Conservation (phyloP, 306 rosid species). For the Rosa lucieae region DNA sequence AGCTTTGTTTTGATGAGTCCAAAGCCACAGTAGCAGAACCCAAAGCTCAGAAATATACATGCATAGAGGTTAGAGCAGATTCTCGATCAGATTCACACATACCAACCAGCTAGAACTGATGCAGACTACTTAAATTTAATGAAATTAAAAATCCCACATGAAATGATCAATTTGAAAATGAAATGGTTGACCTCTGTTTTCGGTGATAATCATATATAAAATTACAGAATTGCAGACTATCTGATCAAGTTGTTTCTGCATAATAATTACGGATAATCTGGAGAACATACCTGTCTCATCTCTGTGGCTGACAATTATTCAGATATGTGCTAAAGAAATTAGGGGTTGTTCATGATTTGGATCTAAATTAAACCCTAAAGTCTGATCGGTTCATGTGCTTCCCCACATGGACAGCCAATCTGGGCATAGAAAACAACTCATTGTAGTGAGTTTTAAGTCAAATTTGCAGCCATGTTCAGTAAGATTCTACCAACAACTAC, state of each 20-base stretch:
- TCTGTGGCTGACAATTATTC: not conserved
- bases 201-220: not conserved
- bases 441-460: conserved; percentile 22
- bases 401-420: conserved; percentile 48
- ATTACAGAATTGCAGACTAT: not conserved
- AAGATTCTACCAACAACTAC: conserved; percentile 35
- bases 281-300: not conserved
- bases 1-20: not conserved
- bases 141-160: not conserved
- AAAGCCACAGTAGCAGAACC: conserved; percentile 4
- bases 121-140: not conserved
- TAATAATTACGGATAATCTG: not conserved
- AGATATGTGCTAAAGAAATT: not conserved
- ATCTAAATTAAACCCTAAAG: conserved; percentile 21
- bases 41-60: not conserved
- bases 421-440: conserved; percentile 33
- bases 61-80: not conserved
- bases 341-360: conserved; percentile 22
- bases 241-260: not conserved
- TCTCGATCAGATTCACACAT: not conserved
- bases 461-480: conserved; percentile 16
- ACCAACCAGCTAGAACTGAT: not conserved
- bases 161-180: not conserved
- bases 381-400: conserved; percentile 36
- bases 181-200: conserved; percentile 19